Base-by-base conservation (phyloP, 2,329 filamentous ascomycete genomes). In the Ramularia endophylla region DNA sequence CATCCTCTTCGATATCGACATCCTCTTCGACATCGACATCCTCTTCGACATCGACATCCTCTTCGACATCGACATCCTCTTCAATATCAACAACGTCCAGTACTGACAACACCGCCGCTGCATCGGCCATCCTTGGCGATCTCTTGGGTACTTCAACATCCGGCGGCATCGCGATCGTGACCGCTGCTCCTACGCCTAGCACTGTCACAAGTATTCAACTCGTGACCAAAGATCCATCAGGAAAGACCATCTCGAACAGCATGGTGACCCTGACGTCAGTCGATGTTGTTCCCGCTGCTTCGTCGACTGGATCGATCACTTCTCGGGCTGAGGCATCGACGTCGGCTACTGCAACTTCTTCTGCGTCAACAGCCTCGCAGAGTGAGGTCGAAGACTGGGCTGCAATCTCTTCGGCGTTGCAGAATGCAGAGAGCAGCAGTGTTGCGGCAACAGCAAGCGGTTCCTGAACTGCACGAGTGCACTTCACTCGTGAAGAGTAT, bases 181-280 rank as follows among this genome's bases (percentile, higher is more conserved):
- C 50, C 8, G 36, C 37, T n/a, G 29, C 25, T 3, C 41, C 49
- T 4, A 37, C 41, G 6, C 43, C 18, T n/a, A 46, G 42, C 40
- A 52, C 54, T 3, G 48, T 51, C 40, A 51, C 47, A 16, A 53
- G 47, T 27, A 34, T 49, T 17, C 46, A 39, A 5, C 20, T 51
- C 12, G 36, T 55, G 33, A 59, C 53, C 3, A 22, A 43, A 7
- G 38, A 47, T 31, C 36, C 44, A 13, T 44, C 46, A n/a, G 40
- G 43, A 9, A 43, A 40, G 22, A 30, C 38, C 39, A 27, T 42
- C 11, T 29, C 39, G 15, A n/a, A 17, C 17, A 34, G 32, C 32
- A 34, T 22, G 32, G 20, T n/a, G 17, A 20, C 20, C 2, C 12
- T 34, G 15, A 34, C 32, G 18, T 34, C 32, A 15, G 20, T 17